phyloP scores from a whole-genome alignment of 2,329 filamentous ascomycete species.

The Calonectria ilicicola region DNA sequence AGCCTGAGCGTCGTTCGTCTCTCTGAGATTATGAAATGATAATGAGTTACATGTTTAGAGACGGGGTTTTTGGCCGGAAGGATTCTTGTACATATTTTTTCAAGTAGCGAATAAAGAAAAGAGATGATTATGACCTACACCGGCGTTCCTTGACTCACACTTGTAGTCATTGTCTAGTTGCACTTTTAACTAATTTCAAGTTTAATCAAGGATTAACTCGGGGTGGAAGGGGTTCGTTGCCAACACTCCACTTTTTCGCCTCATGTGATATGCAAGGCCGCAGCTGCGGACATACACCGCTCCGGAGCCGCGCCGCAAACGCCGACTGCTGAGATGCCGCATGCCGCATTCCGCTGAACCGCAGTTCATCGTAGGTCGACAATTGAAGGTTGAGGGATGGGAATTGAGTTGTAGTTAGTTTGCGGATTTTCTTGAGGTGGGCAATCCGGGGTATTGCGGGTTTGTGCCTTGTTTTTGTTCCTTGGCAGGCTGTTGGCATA shows the following conservation, averaged over 20 bases:
- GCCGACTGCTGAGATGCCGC: not conserved
- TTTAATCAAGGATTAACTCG: not conserved
- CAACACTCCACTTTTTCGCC: not conserved
- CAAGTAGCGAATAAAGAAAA: not conserved
- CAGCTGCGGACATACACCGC: not conserved
- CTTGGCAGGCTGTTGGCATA: not conserved
- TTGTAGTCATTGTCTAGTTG: not conserved
- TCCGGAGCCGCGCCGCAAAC: not conserved
- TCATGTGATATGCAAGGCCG: not conserved
- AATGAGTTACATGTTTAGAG: not conserved
- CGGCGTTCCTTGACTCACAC: not conserved
- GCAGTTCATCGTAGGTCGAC: not conserved
- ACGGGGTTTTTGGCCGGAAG: not conserved
- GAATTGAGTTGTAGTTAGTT: not conserved
- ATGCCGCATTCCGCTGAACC: constrained; percentile 9
- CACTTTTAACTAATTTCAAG: not conserved
- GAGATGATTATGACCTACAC: not conserved
- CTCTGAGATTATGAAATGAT: constrained; percentile 42
- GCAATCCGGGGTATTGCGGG: not conserved
- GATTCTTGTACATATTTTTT: not conserved
- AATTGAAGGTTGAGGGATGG: not conserved
- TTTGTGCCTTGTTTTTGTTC: not conserved
- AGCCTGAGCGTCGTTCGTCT: constrained; percentile 50
- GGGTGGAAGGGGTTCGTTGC: not conserved
- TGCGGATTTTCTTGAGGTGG: not conserved